Conservation (phyloP, 2,329 filamentous ascomycete species). For the Aspergillus fumigatus region DNA sequence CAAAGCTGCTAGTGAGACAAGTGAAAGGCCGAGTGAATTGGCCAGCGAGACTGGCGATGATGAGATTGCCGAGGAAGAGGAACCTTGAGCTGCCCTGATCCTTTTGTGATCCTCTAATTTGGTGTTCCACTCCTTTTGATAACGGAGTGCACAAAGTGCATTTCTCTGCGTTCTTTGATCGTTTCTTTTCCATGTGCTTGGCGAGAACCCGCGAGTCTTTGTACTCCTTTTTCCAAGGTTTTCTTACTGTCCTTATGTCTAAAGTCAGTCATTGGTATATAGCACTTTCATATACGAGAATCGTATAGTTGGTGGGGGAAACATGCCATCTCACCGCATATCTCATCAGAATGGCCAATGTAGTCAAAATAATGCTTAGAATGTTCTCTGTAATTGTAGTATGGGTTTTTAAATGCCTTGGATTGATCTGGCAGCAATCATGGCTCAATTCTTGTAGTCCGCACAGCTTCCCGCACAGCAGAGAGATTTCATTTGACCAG, state of each 20-base stretch:
- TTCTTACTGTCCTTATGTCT: slow-evolving; percentile 9
- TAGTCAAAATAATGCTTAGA: background rate
- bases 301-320: background rate
- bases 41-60: slow-evolving; percentile 43
- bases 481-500: background rate
- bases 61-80: slow-evolving; percentile 32
- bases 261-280: slow-evolving; percentile 6
- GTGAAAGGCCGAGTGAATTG: slow-evolving; percentile 41
- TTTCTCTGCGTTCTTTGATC: background rate
- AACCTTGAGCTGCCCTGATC: slow-evolving; percentile 6
- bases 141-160: background rate
- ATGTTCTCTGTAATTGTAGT: background rate
- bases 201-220: background rate
- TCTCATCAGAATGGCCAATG: background rate
- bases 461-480: background rate
- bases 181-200: background rate
- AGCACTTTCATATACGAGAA: slow-evolving; percentile 6
- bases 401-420: background rate
- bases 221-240: slow-evolving; percentile 6
- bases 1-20: slow-evolving; percentile 39
- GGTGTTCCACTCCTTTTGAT: background rate
- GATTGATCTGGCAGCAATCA: background rate
- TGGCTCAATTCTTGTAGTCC: background rate
- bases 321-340: background rate
- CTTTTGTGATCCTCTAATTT: background rate